These are phyloP conservation scores for Penicillium angulare DNA, from an alignment of 495 filamentous ascomycete genomes.

Conservation along the genomic window DNA sequence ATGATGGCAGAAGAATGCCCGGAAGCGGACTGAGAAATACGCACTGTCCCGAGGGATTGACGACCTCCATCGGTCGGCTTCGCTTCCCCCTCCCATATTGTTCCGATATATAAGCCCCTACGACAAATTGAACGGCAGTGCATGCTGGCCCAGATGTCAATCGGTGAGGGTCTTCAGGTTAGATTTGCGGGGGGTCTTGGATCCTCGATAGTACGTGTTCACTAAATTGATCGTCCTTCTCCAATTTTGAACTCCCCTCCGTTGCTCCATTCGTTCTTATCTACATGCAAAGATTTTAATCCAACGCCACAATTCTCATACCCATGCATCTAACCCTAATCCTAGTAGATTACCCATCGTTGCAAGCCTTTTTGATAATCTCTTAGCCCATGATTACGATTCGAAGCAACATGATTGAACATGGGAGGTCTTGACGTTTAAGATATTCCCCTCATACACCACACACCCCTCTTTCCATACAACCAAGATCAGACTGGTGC, in stretches of 20 bases:
- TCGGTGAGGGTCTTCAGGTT: conserved; percentile 2
- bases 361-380: neutral
- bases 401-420: conserved; percentile 2
- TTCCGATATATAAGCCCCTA: neutral
- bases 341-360: neutral
- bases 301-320: neutral
- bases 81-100: conserved; percentile 9
- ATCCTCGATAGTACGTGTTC: conserved; percentile 9
- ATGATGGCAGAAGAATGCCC: neutral
- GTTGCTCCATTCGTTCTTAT: neutral
- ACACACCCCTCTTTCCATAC: neutral
- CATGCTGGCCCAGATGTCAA: conserved; percentile 12
- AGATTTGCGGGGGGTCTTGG: conserved; percentile 5
- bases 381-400: neutral
- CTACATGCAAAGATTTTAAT: conserved; percentile 6
- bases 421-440: conserved; percentile 9
- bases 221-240: no score
- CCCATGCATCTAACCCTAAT: neutral
- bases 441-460: conserved; percentile 2
- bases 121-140: conserved; percentile 2
- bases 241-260: neutral
- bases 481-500: neutral
- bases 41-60: conserved; percentile 20
- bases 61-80: conserved; percentile 8
- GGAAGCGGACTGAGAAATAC: conserved; percentile 29